Percentiles rank a stretch among this genome's conserved stretches.
Conservation (phyloP, 2,329 filamentous ascomycete genomes). For the Phaeosphaeria sp. region DNA sequence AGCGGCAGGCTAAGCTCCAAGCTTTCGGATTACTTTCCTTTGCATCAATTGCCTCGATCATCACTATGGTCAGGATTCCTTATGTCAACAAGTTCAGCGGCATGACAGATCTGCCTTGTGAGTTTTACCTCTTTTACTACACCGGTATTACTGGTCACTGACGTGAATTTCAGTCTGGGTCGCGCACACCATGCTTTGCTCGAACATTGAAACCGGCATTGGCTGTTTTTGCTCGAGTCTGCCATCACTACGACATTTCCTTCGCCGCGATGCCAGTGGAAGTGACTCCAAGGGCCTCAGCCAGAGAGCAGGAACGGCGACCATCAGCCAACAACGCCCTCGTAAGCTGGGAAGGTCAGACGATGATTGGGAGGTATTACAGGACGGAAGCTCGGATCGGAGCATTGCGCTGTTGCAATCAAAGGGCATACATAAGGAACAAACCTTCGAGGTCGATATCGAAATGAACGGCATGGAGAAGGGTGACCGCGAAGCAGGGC, state of each 20-base stretch:
- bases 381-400: slow-evolving; percentile 22
- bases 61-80: slow-evolving; percentile 26
- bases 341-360: slow-evolving; percentile 17
- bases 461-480: slow-evolving; percentile 7
- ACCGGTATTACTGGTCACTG: neutral
- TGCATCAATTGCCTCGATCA: slow-evolving; percentile 24
- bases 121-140: neutral
- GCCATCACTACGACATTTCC: slow-evolving; percentile 24
- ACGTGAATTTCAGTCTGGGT: slow-evolving; percentile 22
- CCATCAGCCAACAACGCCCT: slow-evolving; percentile 12
- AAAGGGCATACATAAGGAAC: slow-evolving; percentile 17
- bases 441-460: slow-evolving; percentile 20
- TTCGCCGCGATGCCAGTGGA: slow-evolving; percentile 11
- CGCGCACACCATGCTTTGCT: slow-evolving; percentile 29
- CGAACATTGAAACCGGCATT: slow-evolving; percentile 32
- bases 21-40: slow-evolving; percentile 29
- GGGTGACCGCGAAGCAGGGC: neutral
- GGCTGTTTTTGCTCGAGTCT: slow-evolving; percentile 28
- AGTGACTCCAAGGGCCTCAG: slow-evolving; percentile 19
- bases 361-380: slow-evolving; percentile 25
- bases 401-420: slow-evolving; percentile 16
- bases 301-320: slow-evolving; percentile 6
- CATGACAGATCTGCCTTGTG: slow-evolving; percentile 22
- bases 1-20: slow-evolving; percentile 25
- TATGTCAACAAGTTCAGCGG: slow-evolving; percentile 30